Conservation (phyloP, 495 filamentous ascomycete genomes). For the Articulospora tetracladia region DNA sequence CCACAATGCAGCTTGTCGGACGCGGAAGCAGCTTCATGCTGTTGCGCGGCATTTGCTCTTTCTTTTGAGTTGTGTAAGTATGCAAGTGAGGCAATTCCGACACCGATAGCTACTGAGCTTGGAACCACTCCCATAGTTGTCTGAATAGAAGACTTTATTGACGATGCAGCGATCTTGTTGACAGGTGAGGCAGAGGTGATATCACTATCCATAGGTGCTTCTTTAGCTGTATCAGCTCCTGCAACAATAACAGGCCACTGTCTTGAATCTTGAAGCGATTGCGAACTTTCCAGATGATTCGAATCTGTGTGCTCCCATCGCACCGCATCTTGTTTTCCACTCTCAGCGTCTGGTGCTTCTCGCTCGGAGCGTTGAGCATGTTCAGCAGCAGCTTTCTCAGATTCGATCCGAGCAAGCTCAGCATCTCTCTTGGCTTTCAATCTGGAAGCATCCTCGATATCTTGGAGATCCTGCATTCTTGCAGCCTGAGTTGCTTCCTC, state of each 20-base stretch:
- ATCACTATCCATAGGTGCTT: not conserved
- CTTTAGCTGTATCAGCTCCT: not conserved
- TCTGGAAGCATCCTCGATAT: too few species aligned
- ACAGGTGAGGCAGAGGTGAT: too few species aligned
- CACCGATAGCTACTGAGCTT: not conserved
- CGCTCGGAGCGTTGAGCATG: not conserved
- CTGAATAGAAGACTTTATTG: not conserved
- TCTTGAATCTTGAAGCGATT: not conserved
- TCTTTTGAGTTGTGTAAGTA: not conserved
- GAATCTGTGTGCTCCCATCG: too few species aligned
- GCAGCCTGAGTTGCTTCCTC: slow-evolving; percentile 2
- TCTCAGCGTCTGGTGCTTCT: not conserved
- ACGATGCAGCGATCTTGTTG: not conserved
- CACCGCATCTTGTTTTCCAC: not conserved
- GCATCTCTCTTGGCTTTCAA: not conserved
- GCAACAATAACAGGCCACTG: not conserved
- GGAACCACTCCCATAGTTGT: not conserved
- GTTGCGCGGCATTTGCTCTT: not conserved
- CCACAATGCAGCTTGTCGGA: too few species aligned
- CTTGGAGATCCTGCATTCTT: not conserved
- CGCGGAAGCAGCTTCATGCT: too few species aligned
- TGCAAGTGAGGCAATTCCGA: not conserved
- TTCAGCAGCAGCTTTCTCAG: not conserved
- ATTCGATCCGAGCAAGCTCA: not conserved
- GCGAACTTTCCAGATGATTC: not conserved